Evolutionary conservation across 2,329 filamentous ascomycete genomes (phyloP), one percentile per base, ranked within the genome.

Genomic region (Volutella citrinella): DNA sequence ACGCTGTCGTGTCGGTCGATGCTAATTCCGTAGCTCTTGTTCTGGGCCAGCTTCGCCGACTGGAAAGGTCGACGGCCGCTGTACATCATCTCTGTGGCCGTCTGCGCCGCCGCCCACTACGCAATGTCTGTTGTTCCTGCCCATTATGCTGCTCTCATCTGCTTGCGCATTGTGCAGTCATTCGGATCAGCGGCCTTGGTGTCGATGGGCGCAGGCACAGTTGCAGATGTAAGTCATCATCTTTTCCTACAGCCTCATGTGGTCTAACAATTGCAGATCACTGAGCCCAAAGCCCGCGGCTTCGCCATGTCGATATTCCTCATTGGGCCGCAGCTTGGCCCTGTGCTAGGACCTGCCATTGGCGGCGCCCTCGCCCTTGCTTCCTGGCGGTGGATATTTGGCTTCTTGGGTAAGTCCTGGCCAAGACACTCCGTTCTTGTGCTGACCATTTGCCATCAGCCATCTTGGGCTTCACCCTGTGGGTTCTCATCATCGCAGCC

Each of bases 341-440:
- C 66, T 3, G 57, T 69, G 1, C 42, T 69, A 2, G 67, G 67
- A 1, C 67, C 67, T 1, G 43, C 68, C 1, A 48, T 70, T 4
- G 67, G 66, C 5, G 66, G 66, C 16, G 52, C 54, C 14, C 55
- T 70, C 19, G 57, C 61, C 5, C 49, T 51, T 3, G 42, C 53
- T 2, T 52, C 46, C 5, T 70, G 67, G 67, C 49, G 67, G 40
- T 70, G 66, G 65, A 55, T 63, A 5, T 69, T 69, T 38, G 65
- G 61, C 2, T 66, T 69, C 20, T 42, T 63, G 13, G 54, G 48
- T 51, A 35, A 18, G 38, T n/a, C n/a, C n/a, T n/a, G n/a, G n/a
- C n/a, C n/a, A n/a, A n/a, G n/a, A n/a, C n/a, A n/a, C n/a, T n/a
- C n/a, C n/a, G n/a, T n/a, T 22, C 20, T 8, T 22, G 20, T 22